Conservation (phyloP, 2,329 filamentous ascomycete species). For the Beauveria rudraprayagi region DNA sequence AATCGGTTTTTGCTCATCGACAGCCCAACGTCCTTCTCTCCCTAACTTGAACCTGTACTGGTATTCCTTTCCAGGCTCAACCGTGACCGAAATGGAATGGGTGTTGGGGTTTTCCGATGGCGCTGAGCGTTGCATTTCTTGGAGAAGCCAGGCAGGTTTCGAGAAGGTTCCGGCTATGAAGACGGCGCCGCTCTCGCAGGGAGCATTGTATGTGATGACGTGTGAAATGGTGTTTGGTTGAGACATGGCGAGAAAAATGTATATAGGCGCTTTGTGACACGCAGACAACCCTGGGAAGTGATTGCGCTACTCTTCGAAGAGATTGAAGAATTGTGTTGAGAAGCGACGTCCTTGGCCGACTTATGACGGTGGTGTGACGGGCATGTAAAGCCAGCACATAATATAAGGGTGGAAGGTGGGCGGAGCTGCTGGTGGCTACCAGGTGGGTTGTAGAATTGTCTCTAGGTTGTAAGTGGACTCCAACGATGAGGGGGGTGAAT, state of each 20-base stretch:
- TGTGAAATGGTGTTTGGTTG: not conserved
- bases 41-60: constrained; percentile 71
- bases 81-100: constrained; percentile 50
- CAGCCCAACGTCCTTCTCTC: constrained; percentile 59
- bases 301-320: constrained; percentile 2
- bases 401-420: not conserved
- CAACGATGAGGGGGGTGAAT: not conserved
- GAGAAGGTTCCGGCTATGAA: constrained; percentile 65
- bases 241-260: not conserved
- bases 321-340: not conserved
- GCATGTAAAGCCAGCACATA: not conserved
- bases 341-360: not conserved
- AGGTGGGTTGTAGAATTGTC: not conserved
- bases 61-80: constrained; percentile 50
- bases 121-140: constrained; percentile 52
- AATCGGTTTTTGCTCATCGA: constrained; percentile 54
- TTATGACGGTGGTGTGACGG: constrained; percentile 3
- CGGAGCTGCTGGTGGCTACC: not conserved
- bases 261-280: not conserved
- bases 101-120: constrained; percentile 42
- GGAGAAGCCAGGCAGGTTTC: constrained; percentile 55
- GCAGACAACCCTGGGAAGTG: not conserved
- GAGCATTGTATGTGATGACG: not conserved
- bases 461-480: not conserved
- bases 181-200: constrained; percentile 51